A percentile compares a stretch with the other conserved stretches of the same genome.
phyloP scores from a whole-genome alignment of 148 eudicot genomes.

The Nyssa sinensis region DNA sequence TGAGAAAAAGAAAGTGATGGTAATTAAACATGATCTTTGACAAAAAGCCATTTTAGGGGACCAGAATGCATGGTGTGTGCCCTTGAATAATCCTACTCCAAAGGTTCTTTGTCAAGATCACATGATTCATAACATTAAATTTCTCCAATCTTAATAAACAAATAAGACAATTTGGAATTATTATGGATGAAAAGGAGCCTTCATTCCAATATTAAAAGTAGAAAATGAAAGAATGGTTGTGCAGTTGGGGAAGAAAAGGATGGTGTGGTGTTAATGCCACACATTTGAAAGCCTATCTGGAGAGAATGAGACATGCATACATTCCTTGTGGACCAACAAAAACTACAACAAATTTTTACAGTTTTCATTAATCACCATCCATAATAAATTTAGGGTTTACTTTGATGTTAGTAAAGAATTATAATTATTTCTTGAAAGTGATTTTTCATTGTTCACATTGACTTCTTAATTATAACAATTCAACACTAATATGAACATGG shows the following conservation, averaged over 20 bases:
- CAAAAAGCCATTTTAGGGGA: no score
- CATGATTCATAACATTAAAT: background rate
- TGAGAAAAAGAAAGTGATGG: no score
- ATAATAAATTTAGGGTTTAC: background rate
- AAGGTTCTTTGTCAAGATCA: background rate
- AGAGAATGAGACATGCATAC: background rate
- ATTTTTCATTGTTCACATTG: background rate
- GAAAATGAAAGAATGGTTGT: no score
- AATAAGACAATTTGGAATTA: no score
- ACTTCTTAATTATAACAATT: no score
- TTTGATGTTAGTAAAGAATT: background rate
- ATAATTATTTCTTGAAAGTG: background rate
- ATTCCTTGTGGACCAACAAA: background rate
- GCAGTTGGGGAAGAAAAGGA: background rate
- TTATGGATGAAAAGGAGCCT: background rate
- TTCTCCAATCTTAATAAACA: background rate
- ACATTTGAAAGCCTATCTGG: background rate
- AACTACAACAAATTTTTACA: no score
- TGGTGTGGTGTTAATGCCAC: background rate
- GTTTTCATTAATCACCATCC: background rate
- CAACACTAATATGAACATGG: background rate
- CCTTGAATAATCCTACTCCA: background rate
- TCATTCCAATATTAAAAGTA: background rate
- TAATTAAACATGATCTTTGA: background rate
- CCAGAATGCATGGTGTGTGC: no score